Evolutionary conservation across 2,329 filamentous ascomycete genomes (phyloP), one percentile per base, ranked within the genome.

Genomic region (Exophiala aquamarina): DNA sequence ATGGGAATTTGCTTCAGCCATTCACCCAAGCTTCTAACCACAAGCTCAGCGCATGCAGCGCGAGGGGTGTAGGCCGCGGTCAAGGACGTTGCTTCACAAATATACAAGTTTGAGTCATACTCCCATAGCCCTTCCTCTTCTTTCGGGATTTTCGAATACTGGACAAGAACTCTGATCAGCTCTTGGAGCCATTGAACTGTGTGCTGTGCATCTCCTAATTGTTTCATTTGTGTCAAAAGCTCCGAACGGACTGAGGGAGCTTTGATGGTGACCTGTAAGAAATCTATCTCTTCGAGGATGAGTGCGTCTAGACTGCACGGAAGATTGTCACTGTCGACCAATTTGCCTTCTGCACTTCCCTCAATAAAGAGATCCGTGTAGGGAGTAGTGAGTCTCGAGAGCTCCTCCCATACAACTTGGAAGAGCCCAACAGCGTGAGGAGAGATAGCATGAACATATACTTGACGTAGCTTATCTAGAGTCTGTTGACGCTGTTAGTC

Each of bases 111-210:
- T 58, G 94, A 87, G 66, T 98, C 93, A 54, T 96, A 89, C 59
- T 96, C 89, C 93, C 93, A 98, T 8, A 98, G 71, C 6, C 88
- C 89, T 69, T 96, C 89, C 63, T 97, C 93, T 66, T 98, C 93
- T 20, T 82, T 84, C 2, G 87, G 91, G 59, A 98, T 94, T 56
- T 92, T 89, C 10, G 90, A 86, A 68, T 95, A 97, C 1, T 84
- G 82, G 15, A 90, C 83, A 8, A 90, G 81, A 56, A 96, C 78
- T 64, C 86, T 87, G 81, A 96, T 87, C 15, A 96, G 83, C 61
- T 95, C 87, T 26, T 87, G 78, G 57, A 96, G 78, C 92, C 92
- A 97, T 6, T 83, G 82, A 2, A 84, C 83, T 8, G 81, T 77
- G 47, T 82, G 77, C 2, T 81, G 79, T 20, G 75, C 75, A 40